phyloP scores from a whole-genome alignment of 176 grass and related monocot genomes.

The Carex cristatella region DNA sequence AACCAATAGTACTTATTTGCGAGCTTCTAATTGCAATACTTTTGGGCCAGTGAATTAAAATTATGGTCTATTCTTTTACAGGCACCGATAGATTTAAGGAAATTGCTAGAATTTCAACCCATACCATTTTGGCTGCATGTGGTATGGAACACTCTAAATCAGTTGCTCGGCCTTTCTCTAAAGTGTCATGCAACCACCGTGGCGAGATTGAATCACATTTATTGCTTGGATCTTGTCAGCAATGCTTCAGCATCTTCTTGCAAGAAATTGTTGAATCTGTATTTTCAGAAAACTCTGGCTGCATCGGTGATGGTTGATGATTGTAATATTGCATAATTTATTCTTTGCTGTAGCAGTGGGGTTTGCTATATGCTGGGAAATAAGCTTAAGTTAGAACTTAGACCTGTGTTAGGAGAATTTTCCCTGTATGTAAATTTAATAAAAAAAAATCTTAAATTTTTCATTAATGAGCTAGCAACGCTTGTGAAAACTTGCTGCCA shows the following conservation, averaged over 20 bases:
- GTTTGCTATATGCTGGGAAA: background rate
- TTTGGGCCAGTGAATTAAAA: background rate
- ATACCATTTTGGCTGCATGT: slow-evolving; percentile 61
- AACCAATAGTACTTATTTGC: background rate
- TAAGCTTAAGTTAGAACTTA: background rate
- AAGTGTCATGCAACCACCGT: slow-evolving; percentile 41
- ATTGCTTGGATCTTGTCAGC: slow-evolving; percentile 35
- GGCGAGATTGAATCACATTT: slow-evolving; percentile 1
- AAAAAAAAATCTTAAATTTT: background rate
- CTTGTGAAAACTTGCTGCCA: background rate
- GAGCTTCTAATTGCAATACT: background rate
- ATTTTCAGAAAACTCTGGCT: slow-evolving; percentile 23
- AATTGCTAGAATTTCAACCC: slow-evolving; percentile 63
- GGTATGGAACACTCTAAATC: slow-evolving; percentile 46
- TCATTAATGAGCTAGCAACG: background rate
- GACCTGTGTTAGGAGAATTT: background rate
- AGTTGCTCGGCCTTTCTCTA: slow-evolving; percentile 24
- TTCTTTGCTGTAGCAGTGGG: background rate
- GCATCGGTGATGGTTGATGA: background rate
- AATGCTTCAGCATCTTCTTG: slow-evolving; percentile 50
- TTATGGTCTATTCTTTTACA: slow-evolving; percentile 20
- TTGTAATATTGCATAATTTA: background rate
- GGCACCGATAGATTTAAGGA: slow-evolving; percentile 61
- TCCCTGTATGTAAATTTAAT: background rate
- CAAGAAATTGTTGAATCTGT: slow-evolving; percentile 39